These are phyloP conservation scores for Ustilago hordei DNA, from an alignment of 1,284 basidiomycete species.

Conservation along the genomic window DNA sequence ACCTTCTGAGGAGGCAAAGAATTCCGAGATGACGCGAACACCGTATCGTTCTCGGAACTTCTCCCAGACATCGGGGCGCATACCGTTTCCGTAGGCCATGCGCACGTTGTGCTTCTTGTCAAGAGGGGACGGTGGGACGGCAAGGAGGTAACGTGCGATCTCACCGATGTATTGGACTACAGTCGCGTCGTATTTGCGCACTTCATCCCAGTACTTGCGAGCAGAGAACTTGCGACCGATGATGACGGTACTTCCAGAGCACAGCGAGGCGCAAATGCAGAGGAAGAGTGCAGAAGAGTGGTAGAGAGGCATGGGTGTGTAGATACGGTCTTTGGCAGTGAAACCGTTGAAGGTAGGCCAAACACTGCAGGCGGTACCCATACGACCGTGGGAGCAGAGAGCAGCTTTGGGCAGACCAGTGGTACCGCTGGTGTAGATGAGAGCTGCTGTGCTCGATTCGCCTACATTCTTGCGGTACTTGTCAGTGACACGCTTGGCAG, in stretches of 20 bases:
- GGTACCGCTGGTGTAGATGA: slow-evolving; percentile 65
- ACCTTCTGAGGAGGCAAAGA: slow-evolving; percentile 69
- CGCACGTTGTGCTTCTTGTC: slow-evolving; percentile 70
- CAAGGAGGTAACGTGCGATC: slow-evolving; percentile 68
- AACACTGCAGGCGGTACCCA: slow-evolving; percentile 57
- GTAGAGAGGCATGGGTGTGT: slow-evolving; percentile 70
- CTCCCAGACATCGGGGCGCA: slow-evolving; percentile 69
- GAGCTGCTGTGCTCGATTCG: slow-evolving; percentile 47
- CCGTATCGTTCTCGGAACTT: slow-evolving; percentile 69
- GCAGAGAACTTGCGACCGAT: slow-evolving; percentile 70
- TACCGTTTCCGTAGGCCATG: slow-evolving; percentile 70
- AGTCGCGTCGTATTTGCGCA: slow-evolving; percentile 65
- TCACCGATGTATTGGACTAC: slow-evolving; percentile 70
- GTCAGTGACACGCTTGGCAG: slow-evolving; percentile 45
- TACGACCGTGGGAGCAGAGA: slow-evolving; percentile 67
- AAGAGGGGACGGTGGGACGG: slow-evolving; percentile 61
- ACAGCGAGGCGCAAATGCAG: slow-evolving; percentile 64
- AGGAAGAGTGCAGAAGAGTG: slow-evolving; percentile 67
- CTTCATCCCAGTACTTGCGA: slow-evolving; percentile 67
- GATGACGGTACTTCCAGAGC: slow-evolving; percentile 65
- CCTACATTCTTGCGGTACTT: slow-evolving; percentile 49
- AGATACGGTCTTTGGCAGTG: slow-evolving; percentile 62
- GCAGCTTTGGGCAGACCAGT: slow-evolving; percentile 69
- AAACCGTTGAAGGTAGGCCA: slow-evolving; percentile 60
- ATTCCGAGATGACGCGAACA: slow-evolving; percentile 65